Evolutionary conservation across 805 yeast species (phyloP).

Genomic region (Monosporozyma solicola): DNA sequence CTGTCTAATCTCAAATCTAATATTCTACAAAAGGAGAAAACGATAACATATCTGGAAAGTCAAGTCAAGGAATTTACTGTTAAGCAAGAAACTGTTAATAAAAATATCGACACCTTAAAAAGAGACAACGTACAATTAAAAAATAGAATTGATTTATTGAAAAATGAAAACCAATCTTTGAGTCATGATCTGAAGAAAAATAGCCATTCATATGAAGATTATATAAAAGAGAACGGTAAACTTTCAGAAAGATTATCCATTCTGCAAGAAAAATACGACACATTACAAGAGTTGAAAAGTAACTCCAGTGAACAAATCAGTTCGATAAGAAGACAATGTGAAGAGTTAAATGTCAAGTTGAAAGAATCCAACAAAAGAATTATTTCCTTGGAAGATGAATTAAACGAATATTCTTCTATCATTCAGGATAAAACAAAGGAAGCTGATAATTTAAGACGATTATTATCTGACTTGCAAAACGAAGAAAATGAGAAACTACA

Average conservation of each 20-base stretch:
- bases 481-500: constrained; percentile 40
- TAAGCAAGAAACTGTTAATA: constrained; percentile 20
- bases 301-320: constrained; percentile 39
- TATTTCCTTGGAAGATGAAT: constrained; percentile 70
- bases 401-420: constrained; percentile 62
- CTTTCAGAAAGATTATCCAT: constrained; percentile 35
- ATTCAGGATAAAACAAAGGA: constrained; percentile 79
- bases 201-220: constrained; percentile 29
- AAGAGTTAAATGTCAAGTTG: constrained; percentile 57
- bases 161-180: constrained; percentile 32
- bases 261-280: constrained; percentile 32
- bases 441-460: constrained; percentile 57
- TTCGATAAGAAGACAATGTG: constrained; percentile 54
- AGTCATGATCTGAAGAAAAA: constrained; percentile 34
- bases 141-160: constrained; percentile 24
- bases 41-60: constrained; percentile 32
- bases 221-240: constrained; percentile 33
- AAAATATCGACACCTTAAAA: constrained; percentile 21
- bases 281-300: constrained; percentile 30
- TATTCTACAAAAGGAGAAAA: constrained; percentile 31
- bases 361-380: constrained; percentile 53
- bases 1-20: constrained; percentile 17
- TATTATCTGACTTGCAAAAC: constrained; percentile 61
- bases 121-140: constrained; percentile 28
- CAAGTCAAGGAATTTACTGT: constrained; percentile 33